Evolutionary conservation across 345 rosid species (phyloP), one percentile per base, ranked within the genome.

Genomic region (Eucalyptus marginata): DNA sequence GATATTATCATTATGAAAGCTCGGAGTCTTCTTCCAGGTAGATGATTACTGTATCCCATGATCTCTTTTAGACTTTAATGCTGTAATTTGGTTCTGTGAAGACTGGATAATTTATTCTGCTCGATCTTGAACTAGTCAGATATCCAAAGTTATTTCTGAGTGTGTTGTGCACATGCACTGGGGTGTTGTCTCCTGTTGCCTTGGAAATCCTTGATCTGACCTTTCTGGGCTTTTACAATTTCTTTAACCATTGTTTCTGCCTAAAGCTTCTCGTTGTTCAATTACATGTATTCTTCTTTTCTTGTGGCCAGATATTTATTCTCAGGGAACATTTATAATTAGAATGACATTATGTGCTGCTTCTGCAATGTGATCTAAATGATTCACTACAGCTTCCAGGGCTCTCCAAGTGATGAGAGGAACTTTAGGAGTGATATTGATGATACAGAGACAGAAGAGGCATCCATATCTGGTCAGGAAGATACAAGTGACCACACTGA

Each of bases 381-480:
- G 86, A 79, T 89, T 80, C 16, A 85, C 44, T 94, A 92, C 94
- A 96, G 98, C 89, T 95, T 94, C 92, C 98, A 94, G 91, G 94
- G 95, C 88, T 93, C 96, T 88, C 98, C 99, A 11, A 89, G 94
- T 43, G 99, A 97, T 88, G 96, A 91, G 88, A 90, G 94, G 90
- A 94, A 93, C 90, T 92, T 88, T 90, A 93, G 95, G 91, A 94
- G 94, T 90, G 96, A 93, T 92, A 86, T 92, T 86, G 96, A 95
- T 93, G 97, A 95, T 88, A 94, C 93, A 8, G 98, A 96, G 93
- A 95, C 95, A 87, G 96, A 94, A 93, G 99, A 96, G 91, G 93
- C 98, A 49, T 96, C 99, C 71, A 89, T 93, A 88, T 96, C 99
- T 90, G 99, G 98, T 89, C 99, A 94, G 94, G 98, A 97, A 88